A percentile compares a stretch with the other conserved stretches of the same genome.
These are phyloP conservation scores for Leptographium flavum DNA, from an alignment of 2,329 filamentous ascomycete species.

Conservation along the genomic window DNA sequence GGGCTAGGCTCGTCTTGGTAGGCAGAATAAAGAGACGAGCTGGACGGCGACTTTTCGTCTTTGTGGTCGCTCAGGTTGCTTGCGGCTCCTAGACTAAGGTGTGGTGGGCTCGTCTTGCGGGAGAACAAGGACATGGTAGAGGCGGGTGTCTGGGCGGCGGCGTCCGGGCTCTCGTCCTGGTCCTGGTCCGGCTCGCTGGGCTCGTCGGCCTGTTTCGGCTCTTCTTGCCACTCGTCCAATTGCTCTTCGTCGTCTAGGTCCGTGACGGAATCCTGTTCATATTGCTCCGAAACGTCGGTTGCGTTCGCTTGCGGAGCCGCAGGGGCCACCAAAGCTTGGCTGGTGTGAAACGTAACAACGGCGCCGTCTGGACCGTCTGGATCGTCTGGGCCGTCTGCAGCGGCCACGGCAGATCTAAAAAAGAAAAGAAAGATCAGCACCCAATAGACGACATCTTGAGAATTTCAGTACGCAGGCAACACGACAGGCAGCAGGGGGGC, in stretches of 20 bases:
- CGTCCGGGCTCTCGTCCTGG: background rate
- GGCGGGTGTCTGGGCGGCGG: background rate
- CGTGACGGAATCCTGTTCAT: slow-evolving; percentile 28
- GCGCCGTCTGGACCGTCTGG: too few species aligned
- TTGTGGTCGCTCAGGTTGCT: slow-evolving; percentile 2
- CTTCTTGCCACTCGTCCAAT: slow-evolving; percentile 7
- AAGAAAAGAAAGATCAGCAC: background rate
- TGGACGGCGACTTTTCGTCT: slow-evolving; percentile 1
- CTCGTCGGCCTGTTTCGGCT: too few species aligned
- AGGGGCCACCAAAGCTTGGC: slow-evolving; percentile 26
- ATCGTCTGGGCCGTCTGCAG: too few species aligned
- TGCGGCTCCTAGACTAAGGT: slow-evolving; percentile 30
- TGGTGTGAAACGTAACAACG: slow-evolving; percentile 20
- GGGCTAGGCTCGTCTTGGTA: slow-evolving; percentile 1
- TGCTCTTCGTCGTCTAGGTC: slow-evolving; percentile 19
- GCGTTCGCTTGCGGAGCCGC: slow-evolving; percentile 27
- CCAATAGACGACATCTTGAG: too few species aligned
- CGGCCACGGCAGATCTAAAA: background rate
- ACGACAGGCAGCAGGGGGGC: too few species aligned
- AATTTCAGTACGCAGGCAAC: too few species aligned
- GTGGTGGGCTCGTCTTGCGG: slow-evolving; percentile 35
- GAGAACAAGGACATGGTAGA: slow-evolving; percentile 32
- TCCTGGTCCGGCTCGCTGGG: too few species aligned
- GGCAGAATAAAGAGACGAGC: slow-evolving; percentile 1
- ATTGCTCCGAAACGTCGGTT: slow-evolving; percentile 25